Evolutionary conservation across 2,329 filamentous ascomycete genomes (phyloP).

Genomic region (Diaporthe australafricana): DNA sequence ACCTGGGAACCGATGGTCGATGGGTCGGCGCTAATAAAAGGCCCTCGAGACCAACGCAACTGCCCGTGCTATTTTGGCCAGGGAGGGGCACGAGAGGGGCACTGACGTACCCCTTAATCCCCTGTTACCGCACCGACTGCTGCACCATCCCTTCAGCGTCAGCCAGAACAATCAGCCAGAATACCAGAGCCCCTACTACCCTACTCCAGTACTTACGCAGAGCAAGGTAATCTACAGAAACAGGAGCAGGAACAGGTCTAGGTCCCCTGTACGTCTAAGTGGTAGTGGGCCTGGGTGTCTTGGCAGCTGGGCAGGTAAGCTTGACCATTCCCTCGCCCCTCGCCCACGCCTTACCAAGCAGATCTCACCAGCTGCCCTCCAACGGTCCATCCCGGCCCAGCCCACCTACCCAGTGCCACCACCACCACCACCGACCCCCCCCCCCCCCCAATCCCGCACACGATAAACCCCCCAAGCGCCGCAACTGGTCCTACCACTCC

Average conservation of each 20-base stretch:
- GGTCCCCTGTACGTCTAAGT: background rate
- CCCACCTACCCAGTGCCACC: conserved; percentile 16
- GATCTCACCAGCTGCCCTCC: background rate
- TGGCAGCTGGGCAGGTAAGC: conserved; percentile 26
- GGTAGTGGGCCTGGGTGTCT: conserved; percentile 1
- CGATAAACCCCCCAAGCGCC: conserved; percentile 10
- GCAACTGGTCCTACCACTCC: conserved; percentile 10
- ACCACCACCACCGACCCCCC: too few relatives aligned
- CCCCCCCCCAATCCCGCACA: too few relatives aligned
- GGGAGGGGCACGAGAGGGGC: conserved; percentile 1
- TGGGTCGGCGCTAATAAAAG: conserved; percentile 21
- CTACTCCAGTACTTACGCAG: too few relatives aligned
- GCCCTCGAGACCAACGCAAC: conserved; percentile 6
- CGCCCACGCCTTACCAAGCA: conserved; percentile 10
- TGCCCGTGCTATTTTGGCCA: conserved; percentile 20
- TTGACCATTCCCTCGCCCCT: conserved; percentile 19
- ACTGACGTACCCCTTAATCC: conserved; percentile 27
- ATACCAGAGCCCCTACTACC: background rate
- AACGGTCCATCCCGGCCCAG: conserved; percentile 23
- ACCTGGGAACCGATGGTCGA: background rate
- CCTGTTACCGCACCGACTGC: background rate
- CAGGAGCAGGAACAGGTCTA: background rate
- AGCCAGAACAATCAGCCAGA: background rate
- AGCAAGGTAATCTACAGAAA: too few relatives aligned
- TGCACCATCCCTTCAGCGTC: conserved; percentile 13